Base-by-base conservation (phyloP, 116 monocot species). In the Trichopus zeylanicus region DNA sequence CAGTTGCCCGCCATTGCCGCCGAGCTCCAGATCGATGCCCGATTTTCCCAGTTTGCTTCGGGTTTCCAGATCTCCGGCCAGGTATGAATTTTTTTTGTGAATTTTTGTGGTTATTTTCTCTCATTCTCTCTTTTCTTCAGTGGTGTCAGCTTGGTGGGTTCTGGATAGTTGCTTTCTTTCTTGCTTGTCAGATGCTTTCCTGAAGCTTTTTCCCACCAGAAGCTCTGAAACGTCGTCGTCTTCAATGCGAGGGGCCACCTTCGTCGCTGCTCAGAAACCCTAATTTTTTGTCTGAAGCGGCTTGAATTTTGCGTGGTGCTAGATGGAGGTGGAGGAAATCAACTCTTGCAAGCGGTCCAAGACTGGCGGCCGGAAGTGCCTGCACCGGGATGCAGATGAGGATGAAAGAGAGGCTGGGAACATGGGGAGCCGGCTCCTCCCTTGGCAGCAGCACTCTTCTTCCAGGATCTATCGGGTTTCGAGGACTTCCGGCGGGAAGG, bases 381-480 rank as follows among this genome's bases (percentile, higher is more conserved):
- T 27, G 31, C 46, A 47, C 57, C 57, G 64, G 4, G 61, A 54
- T 13, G 66, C 71, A 0, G 66, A 65, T 7, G 68, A 73, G 0
- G 66, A 73, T 1, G 78, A 68, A 28, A 70, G 38, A 19, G 73
- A 67, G 19, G 63, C 23, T 11, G 47, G 49, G 34, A 33, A n/a
- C n/a, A n/a, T 54, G 18, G 67, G 20, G 34, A 20, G 32, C 26
- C 21, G 20, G 28, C 31, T 57, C 24, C 52, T 24, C 24, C 22
- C 29, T 55, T 37, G 54, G 46, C 68, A 62, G 72, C 78, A 76
- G 35, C 75, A 71, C 59, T 66, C 73, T 0, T 73, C 90, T 3
- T 91, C 97, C 10, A 71, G 98, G 67, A 98, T 98, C 53, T 82
- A 72, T 26, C 62, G 98, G 3, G 88, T 98, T 28, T 91, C 98